Percentiles rank a stretch among this genome's conserved stretches.
Conservation (phyloP, 1,284 basidiomycete species). For the Leccinum fuscescens region DNA sequence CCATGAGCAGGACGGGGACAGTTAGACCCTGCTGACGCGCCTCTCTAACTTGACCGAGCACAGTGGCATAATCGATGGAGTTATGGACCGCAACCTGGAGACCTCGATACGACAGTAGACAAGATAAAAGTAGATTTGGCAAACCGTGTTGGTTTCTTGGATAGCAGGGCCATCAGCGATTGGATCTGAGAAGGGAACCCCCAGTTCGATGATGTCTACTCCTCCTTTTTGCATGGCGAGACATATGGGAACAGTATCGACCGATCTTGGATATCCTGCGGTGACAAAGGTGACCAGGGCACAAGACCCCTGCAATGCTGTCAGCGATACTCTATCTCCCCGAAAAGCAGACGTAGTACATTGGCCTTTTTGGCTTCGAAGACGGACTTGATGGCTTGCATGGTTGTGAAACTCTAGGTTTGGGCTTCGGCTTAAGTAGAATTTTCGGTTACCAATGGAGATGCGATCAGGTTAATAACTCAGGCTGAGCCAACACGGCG, state of each 20-base stretch:
- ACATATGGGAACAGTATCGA: slow-evolving; percentile 85
- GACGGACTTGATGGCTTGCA: slow-evolving; percentile 76
- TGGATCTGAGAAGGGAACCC: slow-evolving; percentile 95
- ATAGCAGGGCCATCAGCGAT: slow-evolving; percentile 93
- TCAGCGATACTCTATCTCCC: slow-evolving; percentile 10
- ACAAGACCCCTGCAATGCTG: slow-evolving; percentile 57
- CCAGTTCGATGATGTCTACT: slow-evolving; percentile 93
- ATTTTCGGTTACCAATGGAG: not conserved
- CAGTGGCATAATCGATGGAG: slow-evolving; percentile 72
- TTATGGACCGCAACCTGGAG: slow-evolving; percentile 79
- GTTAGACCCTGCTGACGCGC: slow-evolving; percentile 78
- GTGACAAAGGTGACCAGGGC: slow-evolving; percentile 90
- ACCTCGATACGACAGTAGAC: not conserved
- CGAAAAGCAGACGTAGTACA: slow-evolving; percentile 39
- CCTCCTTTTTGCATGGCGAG: slow-evolving; percentile 92
- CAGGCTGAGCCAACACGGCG: not conserved
- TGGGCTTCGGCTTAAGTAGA: not conserved
- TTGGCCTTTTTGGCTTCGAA: slow-evolving; percentile 71
- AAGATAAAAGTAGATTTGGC: slow-evolving; percentile 27
- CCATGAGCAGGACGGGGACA: slow-evolving; percentile 91
- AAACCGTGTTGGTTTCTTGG: slow-evolving; percentile 87
- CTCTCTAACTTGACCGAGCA: slow-evolving; percentile 76
- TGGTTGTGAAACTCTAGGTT: not conserved
- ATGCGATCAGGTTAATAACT: not conserved
- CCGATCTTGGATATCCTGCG: slow-evolving; percentile 79